Conservation (phyloP, 352 stramenopile genomes). For the Albugo laibachii region DNA sequence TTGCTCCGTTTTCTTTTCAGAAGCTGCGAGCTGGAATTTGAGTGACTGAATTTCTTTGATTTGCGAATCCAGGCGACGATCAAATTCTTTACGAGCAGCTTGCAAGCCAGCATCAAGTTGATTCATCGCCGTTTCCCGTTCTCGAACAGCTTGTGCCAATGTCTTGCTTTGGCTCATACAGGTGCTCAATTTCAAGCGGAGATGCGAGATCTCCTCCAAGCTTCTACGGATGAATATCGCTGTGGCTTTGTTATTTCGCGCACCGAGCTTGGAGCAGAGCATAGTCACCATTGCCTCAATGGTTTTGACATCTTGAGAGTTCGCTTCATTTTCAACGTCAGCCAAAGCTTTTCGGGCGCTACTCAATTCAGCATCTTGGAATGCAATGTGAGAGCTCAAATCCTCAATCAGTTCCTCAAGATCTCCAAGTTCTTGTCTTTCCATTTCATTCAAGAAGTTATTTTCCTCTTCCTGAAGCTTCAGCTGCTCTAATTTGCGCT, state of each 20-base stretch:
- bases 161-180: conserved; percentile 12
- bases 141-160: conserved; percentile 16
- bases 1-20: conserved; percentile 12
- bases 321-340: conserved; percentile 19
- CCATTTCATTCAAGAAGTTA: conserved; percentile 34
- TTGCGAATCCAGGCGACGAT: conserved; percentile 32
- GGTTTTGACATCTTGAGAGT: conserved; percentile 20
- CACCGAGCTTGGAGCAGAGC: conserved; percentile 14
- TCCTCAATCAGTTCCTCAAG: conserved; percentile 61
- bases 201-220: conserved; percentile 25
- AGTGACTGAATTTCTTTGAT: conserved; percentile 16
- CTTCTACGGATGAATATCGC: conserved; percentile 20
- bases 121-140: conserved; percentile 22
- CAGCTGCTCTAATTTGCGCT: conserved; percentile 32
- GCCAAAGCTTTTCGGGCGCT: conserved; percentile 29
- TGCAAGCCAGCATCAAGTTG: conserved; percentile 41
- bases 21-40: conserved; percentile 7
- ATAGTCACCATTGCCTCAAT: conserved; percentile 17
- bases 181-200: conserved; percentile 10
- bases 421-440: conserved; percentile 43
- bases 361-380: conserved; percentile 51
- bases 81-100: conserved; percentile 50
- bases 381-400: conserved; percentile 59
- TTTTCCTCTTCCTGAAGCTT: conserved; percentile 22
- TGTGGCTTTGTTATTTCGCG: neutral